Evolutionary conservation across 2,329 filamentous ascomycete genomes (phyloP).

Genomic region (Mariannaea sp.): DNA sequence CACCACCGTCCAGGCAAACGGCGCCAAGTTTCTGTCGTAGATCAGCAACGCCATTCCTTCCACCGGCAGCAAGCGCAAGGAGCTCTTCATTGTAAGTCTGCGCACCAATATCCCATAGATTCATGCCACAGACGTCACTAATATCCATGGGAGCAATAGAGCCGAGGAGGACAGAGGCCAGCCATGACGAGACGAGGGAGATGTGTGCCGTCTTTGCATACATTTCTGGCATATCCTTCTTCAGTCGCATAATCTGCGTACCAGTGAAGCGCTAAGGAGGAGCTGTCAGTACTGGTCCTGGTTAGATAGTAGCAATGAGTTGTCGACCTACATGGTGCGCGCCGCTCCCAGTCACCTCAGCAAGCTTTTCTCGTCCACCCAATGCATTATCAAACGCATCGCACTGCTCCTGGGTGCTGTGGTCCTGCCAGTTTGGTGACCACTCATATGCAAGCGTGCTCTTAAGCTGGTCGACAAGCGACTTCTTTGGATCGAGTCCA

Average conservation of each 20-base stretch:
- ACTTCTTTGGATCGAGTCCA: constrained; percentile 61
- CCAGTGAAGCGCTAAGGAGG: constrained; percentile 81
- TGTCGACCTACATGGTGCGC: constrained; percentile 79
- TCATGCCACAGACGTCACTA: constrained; percentile 94
- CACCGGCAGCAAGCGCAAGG: constrained; percentile 74
- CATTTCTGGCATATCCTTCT: constrained; percentile 76
- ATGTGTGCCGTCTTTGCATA: constrained; percentile 84
- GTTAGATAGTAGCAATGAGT: not conserved
- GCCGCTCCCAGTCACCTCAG: constrained; percentile 83
- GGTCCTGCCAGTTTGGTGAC: constrained; percentile 97
- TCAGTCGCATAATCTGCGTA: constrained; percentile 92
- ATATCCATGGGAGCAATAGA: constrained; percentile 88
- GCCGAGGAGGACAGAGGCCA: constrained; percentile 88
- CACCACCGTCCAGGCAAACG: constrained; percentile 80
- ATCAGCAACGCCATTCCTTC: constrained; percentile 61
- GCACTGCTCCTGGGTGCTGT: constrained; percentile 90
- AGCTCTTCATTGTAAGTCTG: constrained; percentile 76
- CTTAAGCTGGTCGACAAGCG: constrained; percentile 73
- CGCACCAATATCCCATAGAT: constrained; percentile 86
- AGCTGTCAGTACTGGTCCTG: constrained; percentile 5
- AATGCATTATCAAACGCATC: constrained; percentile 81
- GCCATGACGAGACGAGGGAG: constrained; percentile 92
- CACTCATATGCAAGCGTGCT: constrained; percentile 80
- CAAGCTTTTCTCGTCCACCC: constrained; percentile 69
- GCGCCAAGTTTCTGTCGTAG: constrained; percentile 80